Conservation (phyloP, 1,139 yeast species). For the Yamadazyma triangularis region DNA sequence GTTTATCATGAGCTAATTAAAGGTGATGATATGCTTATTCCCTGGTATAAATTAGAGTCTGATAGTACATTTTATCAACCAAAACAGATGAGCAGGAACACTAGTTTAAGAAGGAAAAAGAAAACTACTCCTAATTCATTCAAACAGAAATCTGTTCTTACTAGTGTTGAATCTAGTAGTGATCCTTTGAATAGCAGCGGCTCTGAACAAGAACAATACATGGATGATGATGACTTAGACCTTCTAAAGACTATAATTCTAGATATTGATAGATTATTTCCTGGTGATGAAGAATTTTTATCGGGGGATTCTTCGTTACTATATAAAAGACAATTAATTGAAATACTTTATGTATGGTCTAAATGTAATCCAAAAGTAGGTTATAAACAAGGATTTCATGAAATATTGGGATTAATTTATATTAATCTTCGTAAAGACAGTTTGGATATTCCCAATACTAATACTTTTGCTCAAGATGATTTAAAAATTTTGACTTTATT, state of each 20-base stretch:
- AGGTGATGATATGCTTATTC: conserved; percentile 31
- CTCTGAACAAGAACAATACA: not conserved
- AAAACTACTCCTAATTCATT: conserved; percentile 2
- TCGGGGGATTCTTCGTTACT: conserved; percentile 17
- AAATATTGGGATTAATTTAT: conserved; percentile 57
- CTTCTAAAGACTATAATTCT: conserved; percentile 47
- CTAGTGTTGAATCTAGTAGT: conserved; percentile 9
- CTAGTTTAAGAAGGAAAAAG: conserved; percentile 11
- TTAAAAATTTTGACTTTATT: conserved; percentile 31
- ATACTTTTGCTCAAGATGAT: conserved; percentile 32
- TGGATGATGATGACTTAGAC: conserved; percentile 17
- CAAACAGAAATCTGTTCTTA: conserved; percentile 12
- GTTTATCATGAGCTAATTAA: conserved; percentile 33
- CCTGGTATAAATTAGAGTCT: conserved; percentile 33
- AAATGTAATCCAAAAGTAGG: conserved; percentile 48
- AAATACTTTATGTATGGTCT: conserved; percentile 52
- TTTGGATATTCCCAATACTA: conserved; percentile 28
- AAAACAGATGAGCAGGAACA: conserved; percentile 12
- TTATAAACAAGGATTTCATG: conserved; percentile 72
- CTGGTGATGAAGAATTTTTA: conserved; percentile 50
- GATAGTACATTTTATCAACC: conserved; percentile 28
- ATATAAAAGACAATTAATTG: conserved; percentile 40
- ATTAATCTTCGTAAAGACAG: conserved; percentile 44
- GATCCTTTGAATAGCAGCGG: conserved; percentile 11
- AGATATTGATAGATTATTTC: conserved; percentile 61